Conservation (phyloP, 2,329 filamentous ascomycete species). For the Cladosporium cucumerinum region DNA sequence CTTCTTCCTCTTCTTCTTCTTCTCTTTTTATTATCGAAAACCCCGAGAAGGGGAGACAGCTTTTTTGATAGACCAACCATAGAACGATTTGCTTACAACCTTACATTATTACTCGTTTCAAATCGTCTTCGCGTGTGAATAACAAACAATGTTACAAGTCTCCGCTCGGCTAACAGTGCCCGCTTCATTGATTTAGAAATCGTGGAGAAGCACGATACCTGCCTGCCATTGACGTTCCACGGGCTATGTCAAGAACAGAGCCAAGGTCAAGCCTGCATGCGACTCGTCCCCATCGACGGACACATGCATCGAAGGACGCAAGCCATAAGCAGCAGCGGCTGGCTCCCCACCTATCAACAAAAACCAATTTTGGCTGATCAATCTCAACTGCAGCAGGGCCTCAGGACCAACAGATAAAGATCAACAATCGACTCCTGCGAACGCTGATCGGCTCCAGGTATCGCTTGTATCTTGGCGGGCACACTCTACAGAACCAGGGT, state of each 20-base stretch:
- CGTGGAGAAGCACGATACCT: background rate
- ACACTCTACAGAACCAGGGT: background rate
- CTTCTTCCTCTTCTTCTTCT: background rate
- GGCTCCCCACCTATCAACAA: background rate
- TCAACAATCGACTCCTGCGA: background rate
- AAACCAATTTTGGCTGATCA: background rate
- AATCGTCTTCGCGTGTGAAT: no score
- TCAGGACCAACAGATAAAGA: background rate
- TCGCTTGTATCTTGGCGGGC: background rate
- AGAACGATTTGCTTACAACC: slow-evolving; percentile 8
- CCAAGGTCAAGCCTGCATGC: background rate
- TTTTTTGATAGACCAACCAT: background rate
- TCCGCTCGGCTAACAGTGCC: slow-evolving; percentile 1
- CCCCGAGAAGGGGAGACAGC: background rate
- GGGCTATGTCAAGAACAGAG: background rate
- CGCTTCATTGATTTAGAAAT: background rate
- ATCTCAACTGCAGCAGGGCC: background rate
- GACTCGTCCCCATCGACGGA: background rate
- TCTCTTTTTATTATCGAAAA: background rate
- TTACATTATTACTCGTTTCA: background rate
- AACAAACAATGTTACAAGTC: background rate
- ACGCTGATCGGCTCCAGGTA: background rate
- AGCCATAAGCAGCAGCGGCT: background rate
- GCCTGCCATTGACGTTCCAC: background rate
- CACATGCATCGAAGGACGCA: slow-evolving; percentile 1